Conservation (phyloP, 768 basidiomycete genomes). For the Amyloporia xantha region DNA sequence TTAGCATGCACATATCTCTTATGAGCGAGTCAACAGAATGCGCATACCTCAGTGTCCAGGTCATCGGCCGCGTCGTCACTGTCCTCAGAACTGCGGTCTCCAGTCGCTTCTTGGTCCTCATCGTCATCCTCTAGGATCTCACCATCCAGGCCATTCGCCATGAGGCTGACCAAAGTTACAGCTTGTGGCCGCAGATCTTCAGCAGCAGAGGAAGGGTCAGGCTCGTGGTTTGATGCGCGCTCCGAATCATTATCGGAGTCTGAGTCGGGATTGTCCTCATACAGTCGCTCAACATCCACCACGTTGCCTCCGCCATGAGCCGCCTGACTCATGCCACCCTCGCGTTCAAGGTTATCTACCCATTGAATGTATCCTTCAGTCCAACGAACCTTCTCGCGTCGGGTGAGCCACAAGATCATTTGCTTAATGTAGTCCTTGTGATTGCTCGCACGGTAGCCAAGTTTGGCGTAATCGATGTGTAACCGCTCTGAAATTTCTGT, state of each 20-base stretch:
- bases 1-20: too few relatives aligned
- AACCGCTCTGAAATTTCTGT: conserved; percentile 23
- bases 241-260: background rate
- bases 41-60: too few relatives aligned
- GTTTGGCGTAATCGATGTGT: conserved; percentile 24
- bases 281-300: too few relatives aligned
- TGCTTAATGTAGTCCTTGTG: conserved; percentile 19
- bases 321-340: background rate
- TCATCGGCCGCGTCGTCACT: background rate
- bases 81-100: background rate
- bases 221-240: background rate
- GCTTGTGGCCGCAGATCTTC: background rate
- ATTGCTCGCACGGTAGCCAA: conserved; percentile 21
- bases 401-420: conserved; percentile 18
- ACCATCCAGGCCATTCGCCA: background rate
- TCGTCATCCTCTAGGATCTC: background rate
- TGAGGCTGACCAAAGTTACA: background rate
- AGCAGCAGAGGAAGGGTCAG: background rate
- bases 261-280: too few relatives aligned
- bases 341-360: conserved; percentile 16
- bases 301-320: too few relatives aligned
- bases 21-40: too few relatives aligned
- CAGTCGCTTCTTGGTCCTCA: background rate
- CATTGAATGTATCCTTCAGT: conserved; percentile 42
- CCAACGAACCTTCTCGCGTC: conserved; percentile 36